Conservation (phyloP, 306 rosid genomes). For the Cucumis cinereus region DNA sequence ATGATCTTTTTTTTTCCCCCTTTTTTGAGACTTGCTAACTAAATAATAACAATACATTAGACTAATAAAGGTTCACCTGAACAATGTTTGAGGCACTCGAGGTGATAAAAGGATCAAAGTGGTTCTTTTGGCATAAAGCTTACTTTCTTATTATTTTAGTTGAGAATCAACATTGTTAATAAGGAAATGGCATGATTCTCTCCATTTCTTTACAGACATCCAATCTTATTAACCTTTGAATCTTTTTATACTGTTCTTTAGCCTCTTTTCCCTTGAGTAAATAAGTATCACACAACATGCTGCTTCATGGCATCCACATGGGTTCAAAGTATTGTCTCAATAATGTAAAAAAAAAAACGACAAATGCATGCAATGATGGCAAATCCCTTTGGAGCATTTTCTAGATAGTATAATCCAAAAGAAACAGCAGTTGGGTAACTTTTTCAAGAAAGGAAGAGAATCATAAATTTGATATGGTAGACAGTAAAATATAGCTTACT, state of each 20-base stretch:
- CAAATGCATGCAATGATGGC: not conserved
- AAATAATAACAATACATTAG: not conserved
- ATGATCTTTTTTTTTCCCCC: too few species aligned
- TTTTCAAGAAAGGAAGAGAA: not conserved
- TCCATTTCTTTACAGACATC: not conserved
- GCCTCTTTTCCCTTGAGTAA: not conserved
- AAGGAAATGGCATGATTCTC: not conserved
- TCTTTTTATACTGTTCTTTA: not conserved
- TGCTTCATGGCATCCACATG: slow-evolving; percentile 1
- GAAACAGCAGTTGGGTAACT: not conserved
- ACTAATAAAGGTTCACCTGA: not conserved
- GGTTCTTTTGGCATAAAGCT: not conserved
- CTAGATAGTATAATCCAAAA: not conserved
- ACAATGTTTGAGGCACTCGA: not conserved
- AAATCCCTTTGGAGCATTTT: not conserved
- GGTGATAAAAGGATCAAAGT: not conserved
- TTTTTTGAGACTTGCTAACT: not conserved
- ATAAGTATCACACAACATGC: not conserved
- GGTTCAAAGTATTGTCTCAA: not conserved
- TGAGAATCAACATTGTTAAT: not conserved
- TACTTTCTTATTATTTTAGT: not conserved
- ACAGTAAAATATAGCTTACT: slow-evolving; percentile 29
- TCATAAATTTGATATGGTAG: not conserved
- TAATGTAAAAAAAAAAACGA: not conserved
- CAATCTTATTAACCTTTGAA: not conserved